Conservation (phyloP, 2,329 filamentous ascomycete genomes). For the Colletotrichum scovillei region DNA sequence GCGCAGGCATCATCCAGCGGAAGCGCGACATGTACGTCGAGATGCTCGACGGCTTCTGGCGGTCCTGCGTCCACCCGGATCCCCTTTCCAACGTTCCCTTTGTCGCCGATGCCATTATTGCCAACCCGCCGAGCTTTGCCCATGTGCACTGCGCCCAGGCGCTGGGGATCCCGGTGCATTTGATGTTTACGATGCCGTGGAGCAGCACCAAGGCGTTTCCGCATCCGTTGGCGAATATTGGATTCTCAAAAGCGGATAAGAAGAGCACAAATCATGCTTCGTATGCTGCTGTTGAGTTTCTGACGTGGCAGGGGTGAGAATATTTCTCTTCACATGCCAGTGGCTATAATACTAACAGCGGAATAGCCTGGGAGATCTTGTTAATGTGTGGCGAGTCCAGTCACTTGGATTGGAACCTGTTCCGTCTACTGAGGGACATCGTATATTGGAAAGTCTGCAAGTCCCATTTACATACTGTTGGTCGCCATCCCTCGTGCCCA, state of each 20-base stretch:
- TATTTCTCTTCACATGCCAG: background rate
- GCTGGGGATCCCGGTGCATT: conserved; percentile 55
- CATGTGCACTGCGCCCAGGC: conserved; percentile 60
- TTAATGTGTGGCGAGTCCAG: conserved; percentile 84
- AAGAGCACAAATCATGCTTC: conserved; percentile 77
- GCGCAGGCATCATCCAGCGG: conserved; percentile 41
- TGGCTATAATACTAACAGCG: background rate
- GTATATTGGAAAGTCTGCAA: conserved; percentile 73
- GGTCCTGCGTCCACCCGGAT: conserved; percentile 36
- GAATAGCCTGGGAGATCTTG: conserved; percentile 73
- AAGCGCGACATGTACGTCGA: conserved; percentile 40
- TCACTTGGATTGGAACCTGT: conserved; percentile 74
- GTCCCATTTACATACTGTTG: conserved; percentile 85
- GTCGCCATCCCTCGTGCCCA: conserved; percentile 75
- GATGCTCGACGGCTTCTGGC: conserved; percentile 42
- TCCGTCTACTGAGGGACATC: conserved; percentile 77
- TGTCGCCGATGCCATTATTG: conserved; percentile 62
- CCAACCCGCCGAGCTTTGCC: conserved; percentile 60
- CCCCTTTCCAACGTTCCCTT: conserved; percentile 48
- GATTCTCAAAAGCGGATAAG: conserved; percentile 58
- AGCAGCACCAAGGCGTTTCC: conserved; percentile 78
- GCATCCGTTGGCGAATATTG: conserved; percentile 78
- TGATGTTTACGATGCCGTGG: conserved; percentile 77
- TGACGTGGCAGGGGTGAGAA: conserved; percentile 77
- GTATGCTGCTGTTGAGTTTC: conserved; percentile 78